phyloP scores from a whole-genome alignment of 2,329 filamentous ascomycete genomes.

The Fusarium pilosicola region DNA sequence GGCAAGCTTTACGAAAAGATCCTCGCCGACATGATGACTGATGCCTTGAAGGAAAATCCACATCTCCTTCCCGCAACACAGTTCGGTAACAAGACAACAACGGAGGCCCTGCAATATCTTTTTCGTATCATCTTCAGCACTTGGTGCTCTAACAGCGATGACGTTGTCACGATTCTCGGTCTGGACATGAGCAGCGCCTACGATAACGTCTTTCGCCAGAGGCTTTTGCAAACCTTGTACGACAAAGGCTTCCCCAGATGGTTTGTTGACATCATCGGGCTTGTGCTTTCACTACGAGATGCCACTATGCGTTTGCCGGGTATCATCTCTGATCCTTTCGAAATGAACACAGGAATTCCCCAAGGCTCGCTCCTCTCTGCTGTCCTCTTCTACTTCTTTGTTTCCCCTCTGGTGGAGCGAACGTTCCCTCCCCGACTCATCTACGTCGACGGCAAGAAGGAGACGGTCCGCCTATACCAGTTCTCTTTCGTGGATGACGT shows the following conservation, averaged over 20 bases:
- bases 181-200: slow-evolving; percentile 18
- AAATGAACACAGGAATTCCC: slow-evolving; percentile 15
- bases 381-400: slow-evolving; percentile 17
- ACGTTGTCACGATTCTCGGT: neutral
- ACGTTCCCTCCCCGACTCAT: neutral
- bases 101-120: slow-evolving; percentile 11
- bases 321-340: neutral
- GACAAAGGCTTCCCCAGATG: slow-evolving; percentile 2
- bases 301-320: slow-evolving; percentile 3
- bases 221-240: neutral
- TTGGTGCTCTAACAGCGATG: neutral
- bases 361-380: slow-evolving; percentile 20
- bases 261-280: neutral
- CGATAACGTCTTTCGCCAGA: neutral
- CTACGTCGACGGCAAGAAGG: neutral
- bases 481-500: slow-evolving; percentile 17
- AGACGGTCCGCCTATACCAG: neutral
- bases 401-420: neutral
- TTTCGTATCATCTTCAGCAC: neutral
- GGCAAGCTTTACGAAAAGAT: slow-evolving; percentile 23
- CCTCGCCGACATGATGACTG: neutral
- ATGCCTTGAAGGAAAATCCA: neutral
- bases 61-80: neutral
- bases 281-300: slow-evolving; percentile 8
- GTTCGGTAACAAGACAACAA: slow-evolving; percentile 12